Percentiles rank a stretch among this genome's conserved stretches.
phyloP scores from a whole-genome alignment of 768 basidiomycete species.

The Exsudoporus frostii region DNA sequence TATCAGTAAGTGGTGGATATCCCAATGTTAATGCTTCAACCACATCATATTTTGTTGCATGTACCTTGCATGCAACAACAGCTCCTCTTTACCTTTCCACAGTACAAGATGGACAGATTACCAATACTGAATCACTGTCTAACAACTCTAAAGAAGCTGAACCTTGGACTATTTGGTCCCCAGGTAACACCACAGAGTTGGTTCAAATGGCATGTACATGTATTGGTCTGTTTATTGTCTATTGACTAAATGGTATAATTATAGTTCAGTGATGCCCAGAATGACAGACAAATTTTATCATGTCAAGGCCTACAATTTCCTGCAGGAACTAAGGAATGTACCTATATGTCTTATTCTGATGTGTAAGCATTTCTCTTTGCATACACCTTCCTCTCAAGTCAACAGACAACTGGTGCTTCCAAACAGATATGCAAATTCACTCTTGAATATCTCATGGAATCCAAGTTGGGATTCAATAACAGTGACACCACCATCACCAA shows the following conservation, averaged over 20 bases:
- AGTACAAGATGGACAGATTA: background rate
- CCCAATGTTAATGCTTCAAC: no score
- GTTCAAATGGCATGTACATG: background rate
- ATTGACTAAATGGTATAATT: background rate
- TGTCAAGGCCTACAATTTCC: no score
- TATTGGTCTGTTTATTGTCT: background rate
- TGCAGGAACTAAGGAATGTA: no score
- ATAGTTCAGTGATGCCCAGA: background rate
- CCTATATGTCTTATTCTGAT: background rate
- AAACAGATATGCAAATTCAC: no score
- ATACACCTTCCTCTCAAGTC: no score
- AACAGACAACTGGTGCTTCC: no score
- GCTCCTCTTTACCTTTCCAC: background rate
- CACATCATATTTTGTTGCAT: background rate
- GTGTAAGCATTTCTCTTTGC: background rate
- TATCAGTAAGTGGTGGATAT: no score
- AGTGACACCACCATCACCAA: no score
- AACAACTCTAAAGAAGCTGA: background rate
- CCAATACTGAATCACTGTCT: background rate
- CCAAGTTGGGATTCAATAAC: no score
- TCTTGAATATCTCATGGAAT: no score
- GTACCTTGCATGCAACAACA: background rate
- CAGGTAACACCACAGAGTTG: background rate
- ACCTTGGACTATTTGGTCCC: slow-evolving; percentile 7
- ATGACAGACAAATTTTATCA: background rate